Evolutionary conservation across 352 stramenopile species (phyloP).

Genomic region (Thraustotheca clavata): DNA sequence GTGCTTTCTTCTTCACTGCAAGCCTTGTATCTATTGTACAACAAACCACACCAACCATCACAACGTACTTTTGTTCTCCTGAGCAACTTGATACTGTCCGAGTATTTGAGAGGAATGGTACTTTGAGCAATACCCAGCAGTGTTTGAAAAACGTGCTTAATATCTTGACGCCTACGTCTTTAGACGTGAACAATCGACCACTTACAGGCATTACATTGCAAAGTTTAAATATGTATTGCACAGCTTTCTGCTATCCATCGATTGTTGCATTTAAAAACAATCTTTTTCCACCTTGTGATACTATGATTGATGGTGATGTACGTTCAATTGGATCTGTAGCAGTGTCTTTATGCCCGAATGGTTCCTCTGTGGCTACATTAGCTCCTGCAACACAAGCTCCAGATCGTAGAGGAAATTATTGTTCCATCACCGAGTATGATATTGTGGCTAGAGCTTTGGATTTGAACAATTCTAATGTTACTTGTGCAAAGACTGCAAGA

Average conservation of each 20-base stretch:
- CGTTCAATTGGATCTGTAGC: conserved; percentile 14
- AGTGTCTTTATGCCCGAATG: neutral
- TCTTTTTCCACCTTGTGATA: conserved; percentile 13
- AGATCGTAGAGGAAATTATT: conserved; percentile 8
- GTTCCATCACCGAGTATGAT: neutral
- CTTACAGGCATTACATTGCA: neutral
- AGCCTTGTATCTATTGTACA: conserved; percentile 6
- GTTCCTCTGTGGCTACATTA: neutral
- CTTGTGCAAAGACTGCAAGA: neutral
- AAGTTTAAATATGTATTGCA: conserved; percentile 8
- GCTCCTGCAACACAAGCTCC: neutral
- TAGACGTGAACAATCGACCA: conserved; percentile 17
- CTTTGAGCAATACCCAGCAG: neutral
- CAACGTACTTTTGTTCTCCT: conserved; percentile 6
- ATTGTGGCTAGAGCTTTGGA: neutral
- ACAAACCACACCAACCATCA: neutral
- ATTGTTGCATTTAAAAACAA: neutral
- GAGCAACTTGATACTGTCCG: neutral
- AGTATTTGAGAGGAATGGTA: neutral
- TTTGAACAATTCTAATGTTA: neutral
- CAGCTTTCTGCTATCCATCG: neutral
- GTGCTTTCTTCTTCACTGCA: conserved; percentile 12
- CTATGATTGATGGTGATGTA: conserved; percentile 6
- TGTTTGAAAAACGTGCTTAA: neutral
- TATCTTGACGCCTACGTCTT: neutral